These are phyloP conservation scores for Trapa bicornis DNA, from an alignment of 345 rosid genomes.

Conservation along the genomic window DNA sequence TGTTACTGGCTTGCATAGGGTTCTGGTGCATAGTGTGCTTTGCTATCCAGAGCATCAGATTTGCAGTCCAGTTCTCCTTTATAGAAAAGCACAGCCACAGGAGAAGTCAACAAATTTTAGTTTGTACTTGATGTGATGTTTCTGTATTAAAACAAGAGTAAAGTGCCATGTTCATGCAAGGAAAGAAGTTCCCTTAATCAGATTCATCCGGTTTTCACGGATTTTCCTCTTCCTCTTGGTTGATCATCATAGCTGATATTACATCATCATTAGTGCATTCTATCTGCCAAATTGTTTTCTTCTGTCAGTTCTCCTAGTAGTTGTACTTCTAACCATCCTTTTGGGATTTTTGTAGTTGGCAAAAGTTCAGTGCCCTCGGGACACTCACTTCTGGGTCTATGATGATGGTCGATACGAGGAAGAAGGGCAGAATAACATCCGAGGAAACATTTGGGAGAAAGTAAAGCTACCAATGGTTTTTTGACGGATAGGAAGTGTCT, in stretches of 20 bases:
- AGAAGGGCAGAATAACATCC: conserved; percentile 74
- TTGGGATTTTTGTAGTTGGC: conserved; percentile 32
- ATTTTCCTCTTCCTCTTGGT: not conserved
- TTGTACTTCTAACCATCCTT: not conserved
- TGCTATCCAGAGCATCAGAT: not conserved
- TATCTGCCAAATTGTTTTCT: not conserved
- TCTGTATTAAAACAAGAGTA: too few species aligned
- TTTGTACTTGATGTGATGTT: not conserved
- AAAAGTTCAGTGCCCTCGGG: conserved; percentile 68
- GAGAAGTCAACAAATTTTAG: too few species aligned
- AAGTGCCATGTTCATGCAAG: not conserved
- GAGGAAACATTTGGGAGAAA: conserved; percentile 85
- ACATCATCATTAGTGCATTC: not conserved
- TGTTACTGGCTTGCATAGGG: not conserved
- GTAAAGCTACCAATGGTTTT: conserved; percentile 15
- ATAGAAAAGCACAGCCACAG: not conserved
- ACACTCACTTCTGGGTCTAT: conserved; percentile 79
- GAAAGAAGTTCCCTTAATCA: not conserved
- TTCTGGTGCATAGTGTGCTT: not conserved
- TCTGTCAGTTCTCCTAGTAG: not conserved
- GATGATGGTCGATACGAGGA: conserved; percentile 83
- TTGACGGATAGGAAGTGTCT: not conserved
- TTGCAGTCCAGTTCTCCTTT: not conserved
- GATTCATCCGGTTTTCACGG: not conserved
- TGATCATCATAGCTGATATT: not conserved